Evolutionary conservation across 179 eudicot species (phyloP), one percentile per base, ranked within the genome.

Genomic region (Beta corolliflora): DNA sequence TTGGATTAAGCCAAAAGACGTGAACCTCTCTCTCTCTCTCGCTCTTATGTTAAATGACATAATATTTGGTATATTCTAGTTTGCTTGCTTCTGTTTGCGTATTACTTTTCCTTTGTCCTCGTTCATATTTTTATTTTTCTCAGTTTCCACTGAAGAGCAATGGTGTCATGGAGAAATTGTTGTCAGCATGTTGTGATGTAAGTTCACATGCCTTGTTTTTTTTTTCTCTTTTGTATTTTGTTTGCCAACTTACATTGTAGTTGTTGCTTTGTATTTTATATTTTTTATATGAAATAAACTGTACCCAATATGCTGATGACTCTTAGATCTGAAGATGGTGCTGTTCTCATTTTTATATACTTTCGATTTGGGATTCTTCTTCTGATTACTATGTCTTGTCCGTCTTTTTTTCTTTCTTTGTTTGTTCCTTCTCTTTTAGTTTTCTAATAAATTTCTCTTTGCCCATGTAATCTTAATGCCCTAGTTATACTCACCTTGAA

Each of bases 121-220:
- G 13, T 16, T 67, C 36, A 5, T n/a, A 44, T 16, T 18, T 71
- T 71, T 83, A 65, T 73, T 71, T 41, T 82, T 81, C 82, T 54
- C 89, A 88, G 92, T 75, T 84, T 71, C 92, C 89, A 87, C 50
- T 79, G 73, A 94, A 92, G 90, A 91, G 71, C 83, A 82, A 83
- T 79, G 97, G 97, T 21, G 94, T 93, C 14, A 66, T 89, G 83
- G 99, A 94, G 87, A 87, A 86, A 75, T 79, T 89, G 76, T 76
- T 92, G 80, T 78, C 94, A 31, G 81, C 92, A 10, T 94, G 99
- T 82, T 96, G 99, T 58, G 96, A 91, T 91, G 99, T 96, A 80
- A 86, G 89, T 84, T 23, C 59, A 58, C 31, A 84, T 59, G 44
- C 53, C 13, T 16, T 46, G 2, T 46, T 16, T 73, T 0, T 53